Evolutionary conservation across 1,284 basidiomycete species (phyloP), one percentile per base, ranked within the genome.

Genomic region (Naganishia sp.): DNA sequence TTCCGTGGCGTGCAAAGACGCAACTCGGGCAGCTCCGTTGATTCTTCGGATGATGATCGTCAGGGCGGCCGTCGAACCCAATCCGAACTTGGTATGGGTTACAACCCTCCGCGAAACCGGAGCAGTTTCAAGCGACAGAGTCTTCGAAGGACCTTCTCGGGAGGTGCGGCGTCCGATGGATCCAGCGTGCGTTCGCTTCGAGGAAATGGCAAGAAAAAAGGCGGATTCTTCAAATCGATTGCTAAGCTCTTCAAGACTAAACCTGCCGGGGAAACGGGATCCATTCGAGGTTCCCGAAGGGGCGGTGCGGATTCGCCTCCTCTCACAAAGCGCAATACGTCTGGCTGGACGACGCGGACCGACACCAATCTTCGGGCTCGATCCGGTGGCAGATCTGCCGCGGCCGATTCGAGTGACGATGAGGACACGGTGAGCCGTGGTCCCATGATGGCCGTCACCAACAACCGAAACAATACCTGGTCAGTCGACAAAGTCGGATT

Each of bases 191-290:
- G 63, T 6, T 67, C 63, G 5, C 62, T 68, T 11, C 50, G 52
- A 23, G 65, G 65, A n/a, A 57, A 43, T 13, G 57, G 58, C 31
- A 72, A 70, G 69, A 76, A 76, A 69, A 77, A 76, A 71, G 68
- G 71, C 46, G 78, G 78, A 15, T 80, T 80, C 73, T 79, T 79
- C 68, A 71, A 73, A 7, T 73, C 73, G 0, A 70, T 80, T 55
- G 71, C 73, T 3, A 69, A 73, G n/a, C 70, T 79, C 58, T 80
- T 80, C 74, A 75, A 76, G 60, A 69, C 72, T 23, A 56, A 63
- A 21, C 58, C 58, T 9, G 63, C 51, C 17, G 72, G 69, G 25
- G 57, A 65, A 25, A 65, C 71, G 42, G 72, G 72, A 50, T 67
- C 71, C 25, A 63, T 62, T 28, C 65, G 73, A 10, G 73, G 73